phyloP scores from a whole-genome alignment of 805 yeast species.

The Yueomyces sp. region DNA sequence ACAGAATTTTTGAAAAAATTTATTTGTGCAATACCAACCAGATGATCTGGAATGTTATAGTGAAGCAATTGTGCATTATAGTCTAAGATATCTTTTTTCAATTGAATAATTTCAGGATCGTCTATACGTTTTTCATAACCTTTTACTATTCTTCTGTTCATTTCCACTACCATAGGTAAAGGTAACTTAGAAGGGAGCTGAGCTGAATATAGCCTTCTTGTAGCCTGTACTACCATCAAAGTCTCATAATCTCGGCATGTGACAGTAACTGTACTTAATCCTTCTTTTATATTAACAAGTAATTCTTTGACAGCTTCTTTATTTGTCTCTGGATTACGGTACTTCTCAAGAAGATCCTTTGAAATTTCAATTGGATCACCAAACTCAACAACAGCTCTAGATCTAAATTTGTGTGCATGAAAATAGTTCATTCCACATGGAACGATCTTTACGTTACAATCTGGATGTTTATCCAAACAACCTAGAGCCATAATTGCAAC shows the following conservation, averaged over 20 bases:
- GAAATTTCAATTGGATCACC: conserved; percentile 73
- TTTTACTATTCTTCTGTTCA: conserved; percentile 73
- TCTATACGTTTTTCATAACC: conserved; percentile 69
- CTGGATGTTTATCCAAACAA: conserved; percentile 68
- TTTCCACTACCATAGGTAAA: conserved; percentile 72
- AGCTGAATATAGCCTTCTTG: conserved; percentile 74
- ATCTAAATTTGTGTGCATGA: conserved; percentile 89
- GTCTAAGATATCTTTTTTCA: conserved; percentile 48
- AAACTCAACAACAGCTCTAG: conserved; percentile 90
- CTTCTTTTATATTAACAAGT: conserved; percentile 56
- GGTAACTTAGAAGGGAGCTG: conserved; percentile 63
- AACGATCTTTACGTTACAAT: conserved; percentile 69
- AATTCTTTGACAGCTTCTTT: conserved; percentile 62
- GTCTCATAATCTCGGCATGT: conserved; percentile 84
- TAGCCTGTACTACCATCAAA: conserved; percentile 79
- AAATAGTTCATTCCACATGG: conserved; percentile 98
- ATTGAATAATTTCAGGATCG: conserved; percentile 48
- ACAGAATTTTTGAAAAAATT: conserved; percentile 36
- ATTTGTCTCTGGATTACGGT: conserved; percentile 48
- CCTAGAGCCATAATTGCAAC: conserved; percentile 98
- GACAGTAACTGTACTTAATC: conserved; percentile 74
- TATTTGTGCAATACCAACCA: conserved; percentile 38
- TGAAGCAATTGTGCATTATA: conserved; percentile 66
- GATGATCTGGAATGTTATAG: conserved; percentile 42
- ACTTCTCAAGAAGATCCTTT: conserved; percentile 47